Evolutionary conservation across 805 yeast species (phyloP).

Genomic region (Torulaspora maleeae): DNA sequence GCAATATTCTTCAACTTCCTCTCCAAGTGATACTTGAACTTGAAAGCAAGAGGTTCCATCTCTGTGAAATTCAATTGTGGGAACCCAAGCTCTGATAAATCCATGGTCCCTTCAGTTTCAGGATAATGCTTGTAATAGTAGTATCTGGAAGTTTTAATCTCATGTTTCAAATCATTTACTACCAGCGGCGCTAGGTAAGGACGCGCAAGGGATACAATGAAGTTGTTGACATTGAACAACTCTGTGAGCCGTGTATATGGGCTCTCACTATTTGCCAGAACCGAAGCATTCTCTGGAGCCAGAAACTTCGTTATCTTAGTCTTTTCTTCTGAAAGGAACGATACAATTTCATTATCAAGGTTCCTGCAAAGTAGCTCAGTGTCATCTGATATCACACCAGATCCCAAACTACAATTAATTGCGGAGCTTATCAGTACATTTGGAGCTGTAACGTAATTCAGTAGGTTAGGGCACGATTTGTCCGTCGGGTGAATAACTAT

Average conservation of each 20-base stretch:
- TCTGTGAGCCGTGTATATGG: slow-evolving; percentile 90
- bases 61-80: slow-evolving; percentile 34
- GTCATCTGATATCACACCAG: slow-evolving; percentile 56
- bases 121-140: slow-evolving; percentile 38
- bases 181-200: slow-evolving; percentile 91
- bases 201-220: slow-evolving; percentile 83
- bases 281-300: slow-evolving; percentile 45
- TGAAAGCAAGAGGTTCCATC: slow-evolving; percentile 36
- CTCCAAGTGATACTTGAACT: slow-evolving; percentile 35
- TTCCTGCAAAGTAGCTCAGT: slow-evolving; percentile 57
- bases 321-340: slow-evolving; percentile 43
- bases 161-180: slow-evolving; percentile 75
- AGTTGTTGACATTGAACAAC: slow-evolving; percentile 90
- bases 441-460: slow-evolving; percentile 90
- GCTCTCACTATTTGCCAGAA: slow-evolving; percentile 43
- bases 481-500: slow-evolving; percentile 77
- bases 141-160: slow-evolving; percentile 41
- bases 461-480: slow-evolving; percentile 56
- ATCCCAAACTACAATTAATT: slow-evolving; percentile 76
- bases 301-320: slow-evolving; percentile 31
- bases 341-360: slow-evolving; percentile 57
- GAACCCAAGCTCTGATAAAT: slow-evolving; percentile 19
- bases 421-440: slow-evolving; percentile 89
- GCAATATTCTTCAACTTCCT: slow-evolving; percentile 49
- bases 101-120: slow-evolving; percentile 31